A percentile compares a stretch with the other conserved stretches of the same genome.
Conservation (phyloP, 2,329 filamentous ascomycete species). For the Exophiala mesophila region DNA sequence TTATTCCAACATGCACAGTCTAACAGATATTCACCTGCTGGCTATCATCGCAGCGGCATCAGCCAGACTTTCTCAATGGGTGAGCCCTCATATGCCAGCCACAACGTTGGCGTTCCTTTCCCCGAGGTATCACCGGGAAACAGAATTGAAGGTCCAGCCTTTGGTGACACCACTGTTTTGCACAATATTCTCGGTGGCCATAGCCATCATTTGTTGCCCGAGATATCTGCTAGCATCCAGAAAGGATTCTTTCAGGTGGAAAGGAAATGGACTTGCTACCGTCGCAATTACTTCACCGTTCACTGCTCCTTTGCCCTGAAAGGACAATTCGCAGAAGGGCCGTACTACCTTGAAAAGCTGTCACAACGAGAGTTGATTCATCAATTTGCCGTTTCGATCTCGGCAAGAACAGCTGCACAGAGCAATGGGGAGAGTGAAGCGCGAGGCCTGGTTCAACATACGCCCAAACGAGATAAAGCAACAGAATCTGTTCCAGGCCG, state of each 20-base stretch:
- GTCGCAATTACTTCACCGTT: conserved; percentile 86
- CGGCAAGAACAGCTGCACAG: conserved; percentile 54
- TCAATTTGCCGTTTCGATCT: conserved; percentile 77
- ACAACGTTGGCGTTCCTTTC: conserved; percentile 14
- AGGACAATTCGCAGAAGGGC: conserved; percentile 53
- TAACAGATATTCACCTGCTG: conserved; percentile 11
- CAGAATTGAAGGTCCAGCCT: conserved; percentile 39
- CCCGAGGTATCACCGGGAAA: conserved; percentile 24
- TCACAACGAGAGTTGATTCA: conserved; percentile 55
- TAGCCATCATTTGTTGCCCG: conserved; percentile 55
- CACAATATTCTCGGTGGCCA: conserved; percentile 33
- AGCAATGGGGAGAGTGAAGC: conserved; percentile 69
- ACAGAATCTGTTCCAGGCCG: conserved; percentile 66
- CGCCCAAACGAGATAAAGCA: conserved; percentile 84
- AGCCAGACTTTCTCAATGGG: conserved; percentile 24
- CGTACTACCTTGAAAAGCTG: conserved; percentile 53
- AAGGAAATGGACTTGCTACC: conserved; percentile 85
- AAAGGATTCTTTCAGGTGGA: conserved; percentile 84
- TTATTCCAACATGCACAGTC: conserved; percentile 9
- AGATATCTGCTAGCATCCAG: conserved; percentile 75
- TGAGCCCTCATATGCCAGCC: conserved; percentile 24
- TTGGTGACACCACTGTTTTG: conserved; percentile 36
- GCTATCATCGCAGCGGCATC: conserved; percentile 13
- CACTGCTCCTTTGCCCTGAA: conserved; percentile 70
- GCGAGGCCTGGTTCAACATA: conserved; percentile 84